These are phyloP conservation scores for Venturia pyrina DNA, from an alignment of 2,329 filamentous ascomycete species.

Conservation along the genomic window DNA sequence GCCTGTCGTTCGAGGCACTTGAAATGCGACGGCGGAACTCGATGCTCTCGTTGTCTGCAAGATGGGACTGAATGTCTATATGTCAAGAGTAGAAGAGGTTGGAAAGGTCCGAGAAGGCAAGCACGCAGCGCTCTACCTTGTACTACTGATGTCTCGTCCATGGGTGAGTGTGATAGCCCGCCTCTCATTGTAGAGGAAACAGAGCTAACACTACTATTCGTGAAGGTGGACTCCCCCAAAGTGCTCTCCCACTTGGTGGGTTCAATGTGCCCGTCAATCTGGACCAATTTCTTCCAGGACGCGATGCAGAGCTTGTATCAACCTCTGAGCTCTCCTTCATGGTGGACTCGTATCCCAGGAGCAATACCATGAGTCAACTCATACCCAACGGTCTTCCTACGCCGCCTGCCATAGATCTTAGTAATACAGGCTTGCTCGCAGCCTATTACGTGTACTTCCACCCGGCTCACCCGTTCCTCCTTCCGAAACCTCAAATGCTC, in stretches of 20 bases:
- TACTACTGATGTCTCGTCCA: not conserved
- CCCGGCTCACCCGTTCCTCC: constrained; percentile 45
- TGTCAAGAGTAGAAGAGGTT: constrained; percentile 41
- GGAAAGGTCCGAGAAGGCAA: constrained; percentile 34
- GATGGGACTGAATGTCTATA: constrained; percentile 40
- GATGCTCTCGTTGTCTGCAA: constrained; percentile 37
- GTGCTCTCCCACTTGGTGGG: not conserved
- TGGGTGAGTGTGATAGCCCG: not conserved
- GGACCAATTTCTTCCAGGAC: not conserved
- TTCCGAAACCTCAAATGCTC: constrained; percentile 35
- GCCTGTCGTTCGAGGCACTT: constrained; percentile 19
- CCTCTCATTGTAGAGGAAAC: not conserved
- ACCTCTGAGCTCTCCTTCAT: not conserved
- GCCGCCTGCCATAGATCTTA: constrained; percentile 2
- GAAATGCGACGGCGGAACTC: constrained; percentile 42
- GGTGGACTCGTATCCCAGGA: not conserved
- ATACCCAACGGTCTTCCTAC: not conserved
- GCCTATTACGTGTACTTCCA: constrained; percentile 49
- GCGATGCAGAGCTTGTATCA: not conserved
- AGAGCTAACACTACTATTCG: not conserved
- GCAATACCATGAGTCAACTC: not conserved
- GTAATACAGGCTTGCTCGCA: constrained; percentile 22
- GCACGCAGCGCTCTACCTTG: constrained; percentile 19
- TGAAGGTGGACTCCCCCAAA: not conserved
- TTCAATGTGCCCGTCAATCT: not conserved